Conservation (phyloP, 1,139 yeast species). For the Scheffersomyces quercinus region DNA sequence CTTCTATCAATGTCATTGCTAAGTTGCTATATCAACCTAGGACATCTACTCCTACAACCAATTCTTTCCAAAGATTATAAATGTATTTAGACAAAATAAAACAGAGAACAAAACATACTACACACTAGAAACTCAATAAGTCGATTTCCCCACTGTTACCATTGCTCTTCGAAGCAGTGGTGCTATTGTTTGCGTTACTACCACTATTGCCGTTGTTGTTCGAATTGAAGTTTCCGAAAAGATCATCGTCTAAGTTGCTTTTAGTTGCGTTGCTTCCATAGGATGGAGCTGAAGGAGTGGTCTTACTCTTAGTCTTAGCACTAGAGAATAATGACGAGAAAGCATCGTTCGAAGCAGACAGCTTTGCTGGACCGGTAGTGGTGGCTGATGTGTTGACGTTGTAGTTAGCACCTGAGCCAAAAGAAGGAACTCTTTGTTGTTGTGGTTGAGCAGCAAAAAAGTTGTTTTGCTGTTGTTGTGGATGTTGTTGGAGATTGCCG, state of each 20-base stretch:
- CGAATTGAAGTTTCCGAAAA: conserved; percentile 27
- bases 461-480: conserved; percentile 13
- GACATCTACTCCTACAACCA: not conserved
- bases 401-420: conserved; percentile 26
- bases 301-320: conserved; percentile 53
- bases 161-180: conserved; percentile 11
- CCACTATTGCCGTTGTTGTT: conserved; percentile 6
- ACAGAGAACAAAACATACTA: not conserved
- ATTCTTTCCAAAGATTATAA: not conserved
- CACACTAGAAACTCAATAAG: conserved; percentile 40
- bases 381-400: conserved; percentile 16
- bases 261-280: conserved; percentile 8
- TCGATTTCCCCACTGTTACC: conserved; percentile 35
- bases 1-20: not conserved
- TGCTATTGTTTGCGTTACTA: conserved; percentile 8
- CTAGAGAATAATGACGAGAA: conserved; percentile 78
- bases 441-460: conserved; percentile 7
- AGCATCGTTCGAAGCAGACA: conserved; percentile 56
- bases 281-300: conserved; percentile 11
- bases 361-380: conserved; percentile 34
- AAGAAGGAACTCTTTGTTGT: conserved; percentile 10
- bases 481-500: conserved; percentile 18
- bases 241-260: conserved; percentile 20
- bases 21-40: not conserved
- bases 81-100: not conserved